phyloP scores from a whole-genome alignment of 1,284 basidiomycete genomes.

The Leccinum fuscescens region DNA sequence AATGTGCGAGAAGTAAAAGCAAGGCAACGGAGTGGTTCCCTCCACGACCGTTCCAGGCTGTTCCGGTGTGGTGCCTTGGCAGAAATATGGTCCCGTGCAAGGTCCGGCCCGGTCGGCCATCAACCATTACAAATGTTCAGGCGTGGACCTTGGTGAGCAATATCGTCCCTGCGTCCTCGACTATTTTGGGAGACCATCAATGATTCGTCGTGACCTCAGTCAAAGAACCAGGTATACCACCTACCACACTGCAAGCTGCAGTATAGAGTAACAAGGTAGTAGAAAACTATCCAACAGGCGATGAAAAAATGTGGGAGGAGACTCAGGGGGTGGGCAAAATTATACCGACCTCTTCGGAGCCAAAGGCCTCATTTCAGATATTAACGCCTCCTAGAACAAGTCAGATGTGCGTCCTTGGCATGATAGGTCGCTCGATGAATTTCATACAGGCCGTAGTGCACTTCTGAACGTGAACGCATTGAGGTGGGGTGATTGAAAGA shows the following conservation, averaged over 20 bases:
- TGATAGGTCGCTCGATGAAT: not conserved
- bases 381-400: not conserved
- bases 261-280: not conserved
- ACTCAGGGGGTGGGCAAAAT: not conserved
- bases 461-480: not conserved
- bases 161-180: slow-evolving; percentile 8
- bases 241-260: not conserved
- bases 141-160: slow-evolving; percentile 6
- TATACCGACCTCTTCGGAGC: not conserved
- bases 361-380: not conserved
- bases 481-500: not conserved
- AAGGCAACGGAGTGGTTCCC: not conserved
- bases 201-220: not conserved
- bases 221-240: not conserved
- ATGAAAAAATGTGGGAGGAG: not conserved
- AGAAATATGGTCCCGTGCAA: not conserved
- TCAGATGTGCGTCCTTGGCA: not conserved
- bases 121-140: slow-evolving; percentile 5
- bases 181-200: not conserved
- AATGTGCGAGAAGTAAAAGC: not conserved
- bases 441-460: not conserved
- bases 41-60: not conserved
- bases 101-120: slow-evolving; percentile 1
- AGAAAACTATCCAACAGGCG: not conserved
- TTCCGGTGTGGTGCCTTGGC: not conserved